phyloP scores from a whole-genome alignment of 345 rosid genomes.

The Aurinia saxatilis region DNA sequence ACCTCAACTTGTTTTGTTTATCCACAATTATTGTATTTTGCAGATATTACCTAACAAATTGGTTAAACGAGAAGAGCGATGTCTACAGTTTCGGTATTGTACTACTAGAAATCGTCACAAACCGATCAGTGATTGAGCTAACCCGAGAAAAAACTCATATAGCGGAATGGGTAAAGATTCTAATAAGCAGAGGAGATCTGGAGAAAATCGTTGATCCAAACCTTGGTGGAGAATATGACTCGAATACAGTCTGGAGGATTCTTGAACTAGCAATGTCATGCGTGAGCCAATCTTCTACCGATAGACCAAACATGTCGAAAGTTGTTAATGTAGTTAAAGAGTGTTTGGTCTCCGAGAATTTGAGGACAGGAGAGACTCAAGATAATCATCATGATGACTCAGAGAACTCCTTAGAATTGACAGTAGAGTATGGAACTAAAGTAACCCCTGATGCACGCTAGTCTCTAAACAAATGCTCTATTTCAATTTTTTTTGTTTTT shows the following conservation, averaged over 20 bases:
- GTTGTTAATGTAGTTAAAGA: constrained; percentile 17
- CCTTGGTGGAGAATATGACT: constrained; percentile 16
- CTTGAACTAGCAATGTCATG: constrained; percentile 26
- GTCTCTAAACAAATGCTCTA: background rate
- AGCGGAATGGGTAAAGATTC: constrained; percentile 16
- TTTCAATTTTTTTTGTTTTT: background rate
- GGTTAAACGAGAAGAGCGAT: constrained; percentile 38
- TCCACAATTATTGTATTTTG: background rate
- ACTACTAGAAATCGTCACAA: constrained; percentile 39
- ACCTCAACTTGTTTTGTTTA: background rate
- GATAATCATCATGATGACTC: constrained; percentile 12
- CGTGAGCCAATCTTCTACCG: constrained; percentile 12
- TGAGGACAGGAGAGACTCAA: background rate
- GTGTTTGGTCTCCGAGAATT: constrained; percentile 12
- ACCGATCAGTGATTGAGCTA: constrained; percentile 17
- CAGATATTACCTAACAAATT: constrained; percentile 33
- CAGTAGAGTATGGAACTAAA: background rate
- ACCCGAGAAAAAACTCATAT: constrained; percentile 18
- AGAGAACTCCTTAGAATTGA: constrained; percentile 12
- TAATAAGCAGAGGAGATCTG: constrained; percentile 10
- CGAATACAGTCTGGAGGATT: constrained; percentile 16
- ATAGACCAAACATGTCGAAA: constrained; percentile 26
- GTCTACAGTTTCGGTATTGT: constrained; percentile 41
- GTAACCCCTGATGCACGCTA: constrained; percentile 23
- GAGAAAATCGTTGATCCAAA: constrained; percentile 15